These are phyloP conservation scores for Flammula alnicola DNA, from an alignment of 1,284 basidiomycete species.

Conservation along the genomic window DNA sequence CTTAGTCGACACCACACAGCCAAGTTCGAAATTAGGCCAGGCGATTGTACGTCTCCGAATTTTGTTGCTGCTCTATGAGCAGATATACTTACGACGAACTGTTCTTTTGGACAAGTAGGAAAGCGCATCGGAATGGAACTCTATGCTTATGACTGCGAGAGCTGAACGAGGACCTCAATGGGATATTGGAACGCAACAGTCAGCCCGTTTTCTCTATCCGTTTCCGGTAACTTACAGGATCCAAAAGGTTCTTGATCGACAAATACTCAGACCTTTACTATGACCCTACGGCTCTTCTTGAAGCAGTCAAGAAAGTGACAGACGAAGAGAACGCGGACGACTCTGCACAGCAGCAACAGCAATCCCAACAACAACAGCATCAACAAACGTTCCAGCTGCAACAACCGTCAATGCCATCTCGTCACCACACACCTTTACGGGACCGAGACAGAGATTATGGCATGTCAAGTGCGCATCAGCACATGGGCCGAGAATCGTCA, in stretches of 20 bases:
- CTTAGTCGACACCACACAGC: conserved; percentile 61
- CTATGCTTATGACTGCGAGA: conserved; percentile 72
- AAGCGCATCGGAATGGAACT: conserved; percentile 85
- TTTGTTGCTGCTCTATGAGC: background rate
- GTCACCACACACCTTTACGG: conserved; percentile 36
- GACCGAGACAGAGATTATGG: conserved; percentile 34
- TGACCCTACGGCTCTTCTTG: conserved; percentile 55
- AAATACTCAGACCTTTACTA: conserved; percentile 69
- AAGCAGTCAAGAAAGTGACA: conserved; percentile 45
- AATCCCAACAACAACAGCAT: conserved; percentile 25
- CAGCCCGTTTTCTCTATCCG: conserved; percentile 20
- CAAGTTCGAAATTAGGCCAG: conserved; percentile 63
- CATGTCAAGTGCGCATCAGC: conserved; percentile 29
- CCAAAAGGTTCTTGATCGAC: conserved; percentile 68
- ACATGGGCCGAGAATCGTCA: conserved; percentile 33
- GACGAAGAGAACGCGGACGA: conserved; percentile 44
- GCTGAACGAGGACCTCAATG: conserved; percentile 83
- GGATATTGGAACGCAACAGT: conserved; percentile 86
- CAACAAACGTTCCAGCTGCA: conserved; percentile 29
- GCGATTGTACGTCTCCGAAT: conserved; percentile 56
- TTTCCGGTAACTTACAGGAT: conserved; percentile 26
- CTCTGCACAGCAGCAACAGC: conserved; percentile 23
- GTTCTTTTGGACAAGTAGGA: conserved; percentile 51
- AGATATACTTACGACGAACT: background rate
- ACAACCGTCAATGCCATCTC: conserved; percentile 32